These are phyloP conservation scores for Mallotus nudiflorus DNA, from an alignment of 345 rosid species.

Conservation along the genomic window DNA sequence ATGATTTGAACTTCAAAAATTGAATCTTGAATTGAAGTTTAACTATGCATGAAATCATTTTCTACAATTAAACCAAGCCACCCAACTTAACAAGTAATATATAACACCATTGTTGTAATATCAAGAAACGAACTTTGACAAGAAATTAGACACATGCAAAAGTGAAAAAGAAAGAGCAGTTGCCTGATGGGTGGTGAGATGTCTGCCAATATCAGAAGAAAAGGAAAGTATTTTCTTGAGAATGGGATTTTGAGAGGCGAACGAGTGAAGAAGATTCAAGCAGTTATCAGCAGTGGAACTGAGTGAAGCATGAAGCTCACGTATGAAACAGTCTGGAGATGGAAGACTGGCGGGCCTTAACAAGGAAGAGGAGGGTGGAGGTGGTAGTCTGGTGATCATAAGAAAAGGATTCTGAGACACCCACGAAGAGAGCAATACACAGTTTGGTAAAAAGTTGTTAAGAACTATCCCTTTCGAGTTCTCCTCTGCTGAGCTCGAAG, in stretches of 20 bases:
- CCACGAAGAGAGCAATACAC: conserved; percentile 43
- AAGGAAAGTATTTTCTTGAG: conserved; percentile 43
- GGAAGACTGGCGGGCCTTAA: conserved; percentile 25
- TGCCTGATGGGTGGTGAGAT: conserved; percentile 34
- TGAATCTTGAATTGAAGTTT: neutral
- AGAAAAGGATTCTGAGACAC: conserved; percentile 40
- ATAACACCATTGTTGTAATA: neutral
- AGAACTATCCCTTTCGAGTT: conserved; percentile 15
- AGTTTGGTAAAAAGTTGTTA: conserved; percentile 26
- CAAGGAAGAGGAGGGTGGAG: too few species aligned
- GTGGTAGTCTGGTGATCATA: conserved; percentile 23
- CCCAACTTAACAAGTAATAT: neutral
- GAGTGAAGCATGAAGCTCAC: conserved; percentile 46
- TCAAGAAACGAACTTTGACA: too few species aligned
- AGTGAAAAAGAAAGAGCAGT: conserved; percentile 4
- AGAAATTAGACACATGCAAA: neutral
- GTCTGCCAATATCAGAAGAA: conserved; percentile 33
- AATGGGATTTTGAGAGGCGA: conserved; percentile 55
- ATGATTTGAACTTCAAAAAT: neutral
- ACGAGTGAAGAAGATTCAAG: conserved; percentile 31
- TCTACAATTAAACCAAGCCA: neutral
- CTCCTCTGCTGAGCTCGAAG: conserved; percentile 29
- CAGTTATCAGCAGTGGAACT: conserved; percentile 44
- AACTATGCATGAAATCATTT: neutral
- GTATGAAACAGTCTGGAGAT: conserved; percentile 34